Percentiles rank a stretch among this genome's conserved stretches.
Evolutionary conservation across 2,329 filamentous ascomycete species (phyloP).

Genomic region (Colletotrichum sp.): DNA sequence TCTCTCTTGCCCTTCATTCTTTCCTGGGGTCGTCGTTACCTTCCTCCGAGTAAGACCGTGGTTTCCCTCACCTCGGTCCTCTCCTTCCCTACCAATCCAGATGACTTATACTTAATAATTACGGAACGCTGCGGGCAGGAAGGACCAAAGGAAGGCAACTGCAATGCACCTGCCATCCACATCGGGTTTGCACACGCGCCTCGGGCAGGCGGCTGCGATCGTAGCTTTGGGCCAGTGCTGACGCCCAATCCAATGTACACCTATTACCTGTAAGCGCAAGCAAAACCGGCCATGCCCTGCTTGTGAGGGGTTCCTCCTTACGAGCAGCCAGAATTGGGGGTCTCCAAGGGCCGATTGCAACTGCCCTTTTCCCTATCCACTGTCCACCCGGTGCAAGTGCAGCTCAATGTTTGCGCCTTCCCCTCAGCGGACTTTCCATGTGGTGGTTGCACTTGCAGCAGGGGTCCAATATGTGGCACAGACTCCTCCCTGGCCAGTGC

Average conservation of each 20-base stretch:
- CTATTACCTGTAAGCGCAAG: background rate
- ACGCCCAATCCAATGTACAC: background rate
- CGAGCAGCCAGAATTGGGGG: background rate
- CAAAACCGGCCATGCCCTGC: background rate
- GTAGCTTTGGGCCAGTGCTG: background rate
- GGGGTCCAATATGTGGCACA: background rate
- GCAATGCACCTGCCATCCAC: background rate
- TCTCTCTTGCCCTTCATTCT: background rate
- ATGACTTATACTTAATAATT: background rate
- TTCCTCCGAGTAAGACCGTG: background rate
- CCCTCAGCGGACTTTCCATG: background rate
- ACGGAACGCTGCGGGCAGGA: background rate
- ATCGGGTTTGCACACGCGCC: background rate
- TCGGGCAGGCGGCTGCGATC: background rate
- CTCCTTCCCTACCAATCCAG: background rate
- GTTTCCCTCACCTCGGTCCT: background rate
- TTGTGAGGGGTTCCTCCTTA: background rate
- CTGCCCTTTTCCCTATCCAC: background rate
- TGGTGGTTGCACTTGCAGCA: background rate
- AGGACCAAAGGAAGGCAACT: background rate
- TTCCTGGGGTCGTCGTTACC: background rate
- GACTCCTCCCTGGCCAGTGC: background rate
- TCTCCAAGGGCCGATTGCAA: background rate
- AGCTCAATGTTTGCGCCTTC: background rate
- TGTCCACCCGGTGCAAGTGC: background rate